Percentiles rank a stretch among this genome's conserved stretches.
Evolutionary conservation across 1,284 basidiomycete species (phyloP).

Genomic region (Tausonia pullulans): DNA sequence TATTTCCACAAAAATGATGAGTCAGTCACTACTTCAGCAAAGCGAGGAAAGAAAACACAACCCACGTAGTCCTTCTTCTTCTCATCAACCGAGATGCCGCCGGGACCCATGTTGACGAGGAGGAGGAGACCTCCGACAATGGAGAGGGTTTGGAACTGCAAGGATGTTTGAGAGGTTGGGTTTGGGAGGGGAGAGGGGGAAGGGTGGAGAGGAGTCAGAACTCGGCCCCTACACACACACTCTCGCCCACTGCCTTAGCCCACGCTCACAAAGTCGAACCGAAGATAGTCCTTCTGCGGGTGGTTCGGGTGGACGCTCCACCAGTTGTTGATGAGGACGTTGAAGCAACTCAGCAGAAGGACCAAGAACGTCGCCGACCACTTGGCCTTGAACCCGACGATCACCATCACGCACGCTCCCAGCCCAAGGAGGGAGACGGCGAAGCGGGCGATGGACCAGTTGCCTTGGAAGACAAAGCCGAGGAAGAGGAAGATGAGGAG

Average conservation of each 20-base stretch:
- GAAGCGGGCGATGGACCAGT: constrained; percentile 75
- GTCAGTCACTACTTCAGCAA: too few species aligned
- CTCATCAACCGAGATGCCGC: constrained; percentile 94
- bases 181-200: not conserved
- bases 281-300: constrained; percentile 94
- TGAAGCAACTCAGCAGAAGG: constrained; percentile 82
- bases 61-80: constrained; percentile 70
- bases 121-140: constrained; percentile 96
- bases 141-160: constrained; percentile 44
- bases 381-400: constrained; percentile 97
- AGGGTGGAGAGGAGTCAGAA: not conserved
- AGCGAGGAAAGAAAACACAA: not conserved
- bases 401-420: constrained; percentile 92
- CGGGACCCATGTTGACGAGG: constrained; percentile 96
- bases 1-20: too few species aligned
- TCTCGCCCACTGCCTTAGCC: not conserved
- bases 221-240: not conserved
- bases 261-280: constrained; percentile 42
- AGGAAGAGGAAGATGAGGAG: constrained; percentile 98
- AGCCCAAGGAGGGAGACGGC: constrained; percentile 78
- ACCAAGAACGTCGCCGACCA: constrained; percentile 98
- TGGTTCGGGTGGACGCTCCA: constrained; percentile 90
- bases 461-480: constrained; percentile 89
- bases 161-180: not conserved
- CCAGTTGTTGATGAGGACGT: constrained; percentile 98